phyloP scores from a whole-genome alignment of 805 yeast genomes.

The Cyberlindnera maritima region DNA sequence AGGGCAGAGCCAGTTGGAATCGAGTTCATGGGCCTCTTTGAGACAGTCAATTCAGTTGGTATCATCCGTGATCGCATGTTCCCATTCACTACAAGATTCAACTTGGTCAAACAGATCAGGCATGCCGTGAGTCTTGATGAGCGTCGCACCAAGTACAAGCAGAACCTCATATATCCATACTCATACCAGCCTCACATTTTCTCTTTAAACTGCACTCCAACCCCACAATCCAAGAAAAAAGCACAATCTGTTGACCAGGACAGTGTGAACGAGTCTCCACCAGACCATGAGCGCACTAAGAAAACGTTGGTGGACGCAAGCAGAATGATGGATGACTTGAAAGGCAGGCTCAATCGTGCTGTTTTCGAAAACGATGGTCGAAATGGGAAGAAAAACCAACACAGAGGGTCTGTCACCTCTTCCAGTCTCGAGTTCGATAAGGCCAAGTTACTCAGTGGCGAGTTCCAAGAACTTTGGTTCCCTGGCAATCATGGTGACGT shows the following conservation, averaged over 20 bases:
- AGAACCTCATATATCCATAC: slow-evolving; percentile 47
- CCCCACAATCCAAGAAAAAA: background rate
- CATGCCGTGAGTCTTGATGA: slow-evolving; percentile 71
- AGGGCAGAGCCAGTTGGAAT: slow-evolving; percentile 40
- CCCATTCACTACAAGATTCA: slow-evolving; percentile 52
- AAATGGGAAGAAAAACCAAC: background rate
- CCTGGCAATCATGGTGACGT: slow-evolving; percentile 69
- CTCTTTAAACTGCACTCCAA: slow-evolving; percentile 18
- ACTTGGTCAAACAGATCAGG: slow-evolving; percentile 54
- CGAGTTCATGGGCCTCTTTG: slow-evolving; percentile 66
- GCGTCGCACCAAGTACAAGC: slow-evolving; percentile 60
- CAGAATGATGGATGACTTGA: slow-evolving; percentile 16
- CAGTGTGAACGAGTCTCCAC: background rate
- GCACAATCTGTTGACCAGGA: background rate
- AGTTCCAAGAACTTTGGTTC: slow-evolving; percentile 58
- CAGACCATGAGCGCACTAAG: background rate
- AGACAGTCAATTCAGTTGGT: slow-evolving; percentile 68
- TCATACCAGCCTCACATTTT: slow-evolving; percentile 35
- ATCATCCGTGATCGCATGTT: slow-evolving; percentile 53
- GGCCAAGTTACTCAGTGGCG: slow-evolving; percentile 28
- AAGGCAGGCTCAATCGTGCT: slow-evolving; percentile 5
- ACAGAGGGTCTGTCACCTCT: slow-evolving; percentile 5
- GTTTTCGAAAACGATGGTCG: background rate
- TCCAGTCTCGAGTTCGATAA: slow-evolving; percentile 22
- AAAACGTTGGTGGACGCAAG: slow-evolving; percentile 11